Base-by-base conservation (phyloP, 225 moss, liverwort and hornwort genomes). In the Pleurozium schreberi region DNA sequence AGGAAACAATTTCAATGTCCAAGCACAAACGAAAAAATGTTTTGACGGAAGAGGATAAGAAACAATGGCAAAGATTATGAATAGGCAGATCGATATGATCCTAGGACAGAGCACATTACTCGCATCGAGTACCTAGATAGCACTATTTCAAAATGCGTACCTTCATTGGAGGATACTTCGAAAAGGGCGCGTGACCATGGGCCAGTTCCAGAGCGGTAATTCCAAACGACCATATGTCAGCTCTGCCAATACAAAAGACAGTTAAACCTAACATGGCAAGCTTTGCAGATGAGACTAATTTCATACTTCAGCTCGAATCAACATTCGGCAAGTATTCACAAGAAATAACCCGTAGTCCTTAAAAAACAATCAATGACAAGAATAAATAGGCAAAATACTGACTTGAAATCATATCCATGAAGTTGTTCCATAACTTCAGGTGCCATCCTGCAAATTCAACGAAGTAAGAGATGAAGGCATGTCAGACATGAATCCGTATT, bases 401-500 rank as follows among this genome's bases (percentile, higher is more conserved):
- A 94, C 92, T 97, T 99, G 91, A 99, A 99, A 91, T 99, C 98
- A 77, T 99, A 99, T 65, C 98, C 98, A 90, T 97, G 98, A 87
- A 99, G 92, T 86, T 99, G 98, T 93, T 99, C 98, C 98, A 99
- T 99, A 52, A 99, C 98, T 95, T 99, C 98, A 57, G 98, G 98
- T 60, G 98, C 98, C 98, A 99, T 99, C 95, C 95, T 95, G 92
- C 90, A 91, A 81, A 90, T 86, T 85, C 89, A 91, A 71, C 68
- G 70, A 49, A 89, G 85, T 82, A 89, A 89, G 28, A 90, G 67
- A 83, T 90, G 89, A 88, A 86, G 64, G 45, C 60, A 85, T 76
- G 81, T 83, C 45, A 45, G 52, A 50, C 45, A 76, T 81, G 23
- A 76, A 63, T 75, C 23, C 38, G 30, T 19, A 50, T 61, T 31